phyloP scores from a whole-genome alignment of 83 land plant species.

The Isoetes engelmannii region DNA sequence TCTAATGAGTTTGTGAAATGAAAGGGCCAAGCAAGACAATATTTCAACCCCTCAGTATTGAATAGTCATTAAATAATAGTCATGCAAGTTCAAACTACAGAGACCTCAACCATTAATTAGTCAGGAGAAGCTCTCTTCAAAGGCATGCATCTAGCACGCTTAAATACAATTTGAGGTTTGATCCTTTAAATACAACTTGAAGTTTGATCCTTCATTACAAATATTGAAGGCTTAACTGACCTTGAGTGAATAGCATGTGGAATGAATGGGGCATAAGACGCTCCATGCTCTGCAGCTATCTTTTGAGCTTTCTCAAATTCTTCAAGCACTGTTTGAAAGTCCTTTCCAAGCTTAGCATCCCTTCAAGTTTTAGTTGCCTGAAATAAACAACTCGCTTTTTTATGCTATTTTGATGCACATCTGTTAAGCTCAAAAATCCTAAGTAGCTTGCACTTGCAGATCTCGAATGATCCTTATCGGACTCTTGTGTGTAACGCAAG shows the following conservation, averaged over 20 bases:
- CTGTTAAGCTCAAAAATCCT: background rate
- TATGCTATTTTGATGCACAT: background rate
- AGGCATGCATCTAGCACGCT: background rate
- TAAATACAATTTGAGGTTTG: background rate
- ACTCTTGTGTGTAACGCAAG: no score
- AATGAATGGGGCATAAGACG: constrained; percentile 61
- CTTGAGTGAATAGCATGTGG: constrained; percentile 55
- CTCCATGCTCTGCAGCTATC: constrained; percentile 67
- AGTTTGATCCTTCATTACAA: background rate
- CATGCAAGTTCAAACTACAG: no score
- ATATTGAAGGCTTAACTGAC: constrained; percentile 16
- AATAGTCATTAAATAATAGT: no score
- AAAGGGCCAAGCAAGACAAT: no score
- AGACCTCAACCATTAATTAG: no score
- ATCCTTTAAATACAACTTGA: background rate
- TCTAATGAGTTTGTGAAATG: no score
- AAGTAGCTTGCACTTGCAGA: constrained; percentile 19
- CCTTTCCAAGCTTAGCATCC: constrained; percentile 88
- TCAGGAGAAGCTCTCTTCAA: no score
- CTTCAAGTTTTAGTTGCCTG: constrained; percentile 64
- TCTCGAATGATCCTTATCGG: constrained; percentile 20
- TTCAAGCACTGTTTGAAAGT: constrained; percentile 62
- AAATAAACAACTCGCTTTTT: background rate
- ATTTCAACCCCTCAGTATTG: no score
- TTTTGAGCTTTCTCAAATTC: constrained; percentile 73